Evolutionary conservation across 768 basidiomycete species (phyloP).

Genomic region (Austroboletus eburneus): DNA sequence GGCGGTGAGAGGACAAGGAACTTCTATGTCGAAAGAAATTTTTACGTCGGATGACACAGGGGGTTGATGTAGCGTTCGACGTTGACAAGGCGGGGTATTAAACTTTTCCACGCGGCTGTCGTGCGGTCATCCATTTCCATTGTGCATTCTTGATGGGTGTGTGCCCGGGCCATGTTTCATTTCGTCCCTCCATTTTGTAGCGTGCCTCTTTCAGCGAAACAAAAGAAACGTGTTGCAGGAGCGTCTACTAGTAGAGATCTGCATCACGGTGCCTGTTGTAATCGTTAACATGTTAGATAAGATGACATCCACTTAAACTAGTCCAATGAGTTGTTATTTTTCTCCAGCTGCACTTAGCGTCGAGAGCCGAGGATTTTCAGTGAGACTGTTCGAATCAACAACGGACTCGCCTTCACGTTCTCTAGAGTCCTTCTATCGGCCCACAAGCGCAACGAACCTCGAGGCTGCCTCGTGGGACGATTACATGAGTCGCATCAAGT

Average conservation of each 20-base stretch:
- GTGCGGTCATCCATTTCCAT: constrained; percentile 4
- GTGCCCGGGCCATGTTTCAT: too few relatives aligned
- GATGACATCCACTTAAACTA: too few relatives aligned
- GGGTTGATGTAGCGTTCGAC: constrained; percentile 1
- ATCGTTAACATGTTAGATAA: too few relatives aligned
- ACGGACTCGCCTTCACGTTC: not conserved
- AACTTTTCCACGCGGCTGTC: constrained; percentile 15
- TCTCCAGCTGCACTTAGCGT: too few relatives aligned
- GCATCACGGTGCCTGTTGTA: constrained; percentile 3
- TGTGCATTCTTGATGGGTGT: too few relatives aligned
- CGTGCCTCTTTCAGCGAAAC: constrained; percentile 2
- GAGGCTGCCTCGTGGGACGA: constrained; percentile 15
- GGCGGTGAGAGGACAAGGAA: constrained; percentile 1
- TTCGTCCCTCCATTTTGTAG: too few relatives aligned
- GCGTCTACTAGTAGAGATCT: not conserved
- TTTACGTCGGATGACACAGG: not conserved
- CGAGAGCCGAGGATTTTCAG: too few relatives aligned
- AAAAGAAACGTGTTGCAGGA: constrained; percentile 2
- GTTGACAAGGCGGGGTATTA: constrained; percentile 17
- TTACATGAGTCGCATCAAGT: not conserved
- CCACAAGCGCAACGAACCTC: constrained; percentile 5
- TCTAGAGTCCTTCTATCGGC: not conserved
- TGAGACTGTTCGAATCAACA: not conserved
- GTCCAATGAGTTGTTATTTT: too few relatives aligned
- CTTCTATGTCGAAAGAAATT: too few relatives aligned